Evolutionary conservation across 1,284 basidiomycete genomes (phyloP).

Genomic region (Apiotrichum brassicae): DNA sequence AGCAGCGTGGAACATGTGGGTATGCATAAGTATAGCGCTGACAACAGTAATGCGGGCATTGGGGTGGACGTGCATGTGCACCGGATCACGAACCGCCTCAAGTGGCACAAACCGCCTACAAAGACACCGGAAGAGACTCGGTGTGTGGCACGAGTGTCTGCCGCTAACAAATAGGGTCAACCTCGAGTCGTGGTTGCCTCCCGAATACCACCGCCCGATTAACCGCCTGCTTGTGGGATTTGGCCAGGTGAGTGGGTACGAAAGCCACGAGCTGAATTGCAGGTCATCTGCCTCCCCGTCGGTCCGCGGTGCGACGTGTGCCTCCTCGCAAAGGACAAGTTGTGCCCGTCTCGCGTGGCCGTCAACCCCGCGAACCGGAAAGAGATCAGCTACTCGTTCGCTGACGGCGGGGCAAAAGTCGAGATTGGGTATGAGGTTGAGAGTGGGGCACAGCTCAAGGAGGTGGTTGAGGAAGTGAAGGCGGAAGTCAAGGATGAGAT

Average conservation of each 20-base stretch:
- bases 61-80: conserved; percentile 97
- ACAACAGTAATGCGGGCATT: conserved; percentile 75
- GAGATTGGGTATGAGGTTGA: conserved; percentile 53
- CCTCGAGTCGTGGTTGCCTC: conserved; percentile 84
- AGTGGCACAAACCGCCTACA: conserved; percentile 81
- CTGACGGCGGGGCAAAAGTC: conserved; percentile 15
- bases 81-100: conserved; percentile 82
- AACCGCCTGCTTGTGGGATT: conserved; percentile 88
- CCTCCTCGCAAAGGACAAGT: conserved; percentile 40
- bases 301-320: conserved; percentile 78
- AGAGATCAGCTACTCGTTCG: conserved; percentile 47
- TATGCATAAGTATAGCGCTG: conserved; percentile 2
- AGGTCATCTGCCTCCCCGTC: conserved; percentile 67
- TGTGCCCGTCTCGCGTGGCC: conserved; percentile 46
- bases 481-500: neutral
- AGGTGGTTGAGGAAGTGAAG: neutral
- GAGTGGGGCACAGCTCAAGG: neutral
- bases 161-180: conserved; percentile 56
- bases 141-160: conserved; percentile 41
- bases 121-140: conserved; percentile 83
- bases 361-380: conserved; percentile 40
- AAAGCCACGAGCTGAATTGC: too few species aligned
- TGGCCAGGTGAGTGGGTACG: conserved; percentile 60
- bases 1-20: conserved; percentile 74
- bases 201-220: conserved; percentile 68